Evolutionary conservation across 768 basidiomycete genomes (phyloP).

Genomic region (Psilocybe sp.): DNA sequence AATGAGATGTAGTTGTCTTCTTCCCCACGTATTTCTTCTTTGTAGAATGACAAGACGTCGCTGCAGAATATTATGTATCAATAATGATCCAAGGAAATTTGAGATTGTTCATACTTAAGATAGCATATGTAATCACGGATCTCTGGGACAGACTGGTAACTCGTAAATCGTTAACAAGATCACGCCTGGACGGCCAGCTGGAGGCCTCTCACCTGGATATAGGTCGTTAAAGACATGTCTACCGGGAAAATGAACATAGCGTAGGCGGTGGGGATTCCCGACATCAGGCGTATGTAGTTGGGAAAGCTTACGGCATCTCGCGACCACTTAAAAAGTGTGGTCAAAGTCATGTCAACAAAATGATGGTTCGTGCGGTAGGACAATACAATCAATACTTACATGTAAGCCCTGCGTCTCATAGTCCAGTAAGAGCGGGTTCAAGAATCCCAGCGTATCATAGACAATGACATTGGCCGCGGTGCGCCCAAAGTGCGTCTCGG

Average conservation of each 20-base stretch:
- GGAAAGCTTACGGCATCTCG: slow-evolving; percentile 13
- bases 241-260: slow-evolving; percentile 31
- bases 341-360: neutral
- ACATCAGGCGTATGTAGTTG: slow-evolving; percentile 21
- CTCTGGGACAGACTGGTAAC: neutral
- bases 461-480: slow-evolving; percentile 31
- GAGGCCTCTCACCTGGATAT: slow-evolving; percentile 12
- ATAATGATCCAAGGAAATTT: neutral
- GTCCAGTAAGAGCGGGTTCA: slow-evolving; percentile 23
- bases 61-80: slow-evolving; percentile 14
- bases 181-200: neutral
- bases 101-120: neutral
- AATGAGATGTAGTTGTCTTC: slow-evolving; percentile 30
- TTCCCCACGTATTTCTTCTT: slow-evolving; percentile 36
- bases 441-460: slow-evolving; percentile 29
- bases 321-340: slow-evolving; percentile 2
- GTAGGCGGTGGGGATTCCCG: slow-evolving; percentile 32
- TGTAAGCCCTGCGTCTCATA: slow-evolving; percentile 5
- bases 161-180: neutral
- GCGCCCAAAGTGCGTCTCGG: slow-evolving; percentile 21
- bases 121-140: neutral
- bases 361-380: neutral
- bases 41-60: slow-evolving; percentile 37
- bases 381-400: neutral
- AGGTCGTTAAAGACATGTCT: slow-evolving; percentile 26